Base-by-base conservation (phyloP, 2,329 filamentous ascomycete genomes). In the Fusarium buxicola region DNA sequence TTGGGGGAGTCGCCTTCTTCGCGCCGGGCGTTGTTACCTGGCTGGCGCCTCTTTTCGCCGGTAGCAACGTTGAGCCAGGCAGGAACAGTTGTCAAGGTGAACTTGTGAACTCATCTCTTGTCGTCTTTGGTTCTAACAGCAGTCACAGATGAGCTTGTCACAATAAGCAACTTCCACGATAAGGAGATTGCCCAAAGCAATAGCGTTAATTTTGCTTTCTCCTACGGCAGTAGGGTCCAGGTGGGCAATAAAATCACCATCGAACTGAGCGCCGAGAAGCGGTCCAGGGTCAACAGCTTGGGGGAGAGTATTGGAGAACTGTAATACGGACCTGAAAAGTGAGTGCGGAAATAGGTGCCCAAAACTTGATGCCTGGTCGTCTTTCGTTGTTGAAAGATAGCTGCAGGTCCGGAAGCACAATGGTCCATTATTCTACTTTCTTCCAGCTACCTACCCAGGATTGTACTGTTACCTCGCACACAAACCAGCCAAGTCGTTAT, bases 11-110 rank as follows among this genome's bases (percentile, higher is more conserved):
- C 3, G 60, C 60, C 4, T 65, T 65, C 24, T 65, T 65, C 21
- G 60, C 62, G 0, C 62, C 60, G 1, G 62, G 62, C n/a, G 57
- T 65, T 13, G 12, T 65, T 13, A 65, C 51, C 2, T 58, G 60
- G 60, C 9, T 61, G 12, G 39, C 48, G 7, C 60, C 57, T 35
- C 21, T 65, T 10, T 65, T 65, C 39, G 62, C 62, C 2, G 60
- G 57, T 3, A 46, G 31, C 7, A 13, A 55, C 6, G 52, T 65
- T 16, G 32, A 52, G 18, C 16, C 34, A 24, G 62, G 60, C 5
- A 31, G 45, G 32, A 46, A 65, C 39, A 34, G 48, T 5, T 65
- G 62, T 8, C 31, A 61, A 8, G 60, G 62, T 58, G 34, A 41
- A 3, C n/a, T 10, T 15, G 4, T 8, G 21, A 21, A 21, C 21